Conservation (phyloP, 345 rosid species). For the Acer campestre region DNA sequence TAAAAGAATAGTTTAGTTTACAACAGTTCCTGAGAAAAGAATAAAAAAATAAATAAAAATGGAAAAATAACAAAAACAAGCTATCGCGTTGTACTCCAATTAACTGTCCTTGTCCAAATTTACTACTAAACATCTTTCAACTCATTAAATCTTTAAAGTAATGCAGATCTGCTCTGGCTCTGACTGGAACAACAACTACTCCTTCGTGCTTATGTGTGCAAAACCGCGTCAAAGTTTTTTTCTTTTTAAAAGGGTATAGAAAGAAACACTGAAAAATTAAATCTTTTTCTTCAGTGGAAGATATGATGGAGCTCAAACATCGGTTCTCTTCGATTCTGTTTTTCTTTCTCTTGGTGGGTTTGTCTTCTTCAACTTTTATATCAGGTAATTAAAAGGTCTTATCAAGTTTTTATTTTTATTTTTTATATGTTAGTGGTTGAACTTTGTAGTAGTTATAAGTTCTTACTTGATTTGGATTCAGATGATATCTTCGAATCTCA, state of each 20-base stretch:
- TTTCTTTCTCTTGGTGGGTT: slow-evolving; percentile 31
- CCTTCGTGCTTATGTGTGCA: not conserved
- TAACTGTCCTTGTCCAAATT: not conserved
- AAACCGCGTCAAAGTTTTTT: slow-evolving; percentile 7
- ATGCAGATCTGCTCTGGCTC: not conserved
- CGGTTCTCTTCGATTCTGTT: slow-evolving; percentile 25
- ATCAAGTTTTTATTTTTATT: not conserved
- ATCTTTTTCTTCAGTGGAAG: slow-evolving; percentile 1
- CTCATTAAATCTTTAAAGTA: not conserved
- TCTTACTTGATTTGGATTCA: slow-evolving; percentile 33
- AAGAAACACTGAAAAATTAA: not conserved
- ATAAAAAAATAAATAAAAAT: not conserved
- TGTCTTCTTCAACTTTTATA: slow-evolving; percentile 39
- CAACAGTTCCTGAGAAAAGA: not conserved
- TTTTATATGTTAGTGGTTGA: not conserved
- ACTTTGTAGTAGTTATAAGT: not conserved
- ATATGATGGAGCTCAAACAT: slow-evolving; percentile 28
- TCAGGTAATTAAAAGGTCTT: slow-evolving; percentile 35
- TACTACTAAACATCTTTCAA: not conserved
- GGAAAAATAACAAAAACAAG: not conserved
- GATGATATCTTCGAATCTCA: slow-evolving; percentile 48
- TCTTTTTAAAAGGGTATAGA: not conserved
- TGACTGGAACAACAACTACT: not conserved
- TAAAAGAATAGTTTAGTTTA: not conserved
- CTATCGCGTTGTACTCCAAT: slow-evolving; percentile 7